Evolutionary conservation across 441 rosid species (phyloP), one percentile per base, ranked within the genome.

Genomic region (Pelargonium australe): DNA sequence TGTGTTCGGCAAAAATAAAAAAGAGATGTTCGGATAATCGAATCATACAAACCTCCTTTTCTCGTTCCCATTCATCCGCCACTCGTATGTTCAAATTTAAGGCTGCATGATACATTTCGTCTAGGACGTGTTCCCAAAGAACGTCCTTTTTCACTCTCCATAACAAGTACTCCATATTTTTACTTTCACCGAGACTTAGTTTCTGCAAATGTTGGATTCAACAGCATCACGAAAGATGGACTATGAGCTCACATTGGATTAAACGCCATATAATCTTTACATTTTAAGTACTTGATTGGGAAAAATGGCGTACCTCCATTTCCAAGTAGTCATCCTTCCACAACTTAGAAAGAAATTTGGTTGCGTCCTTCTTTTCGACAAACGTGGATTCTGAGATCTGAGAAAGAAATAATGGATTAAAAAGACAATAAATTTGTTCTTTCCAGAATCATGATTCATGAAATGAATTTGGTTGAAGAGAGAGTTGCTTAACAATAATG

Each of bases 81-180:
- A 83, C 71, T 63, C 95, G 85, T n/a, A 74, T 78, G 76, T 83
- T 86, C 87, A 93, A 74, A 87, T 89, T 93, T 65, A 88, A 74
- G 5, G 87, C 82, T 63, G 93, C 89, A 77, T 91, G 95, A 76
- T 81, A 89, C 98, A 94, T 86, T 75, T 89, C 95, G 73, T 88
- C 95, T 55, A 88, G 74, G 1, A 91, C 77, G 66, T 76, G 82
- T 64, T 79, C 79, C 81, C 75, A 76, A 40, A 87, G 83, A 45
- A 66, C 75, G 51, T 73, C 63, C 79, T 82, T 87, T 43, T 86
- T 86, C 47, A 87, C 89, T 69, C 86, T 94, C 98, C 95, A 94
- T 89, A 91, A 74, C 74, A 85, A 66, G 73, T 85, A 87, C 1
- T 81, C 72, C n/a, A 73, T 0, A 65, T 76, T 76, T 65, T 55